Percentiles rank a stretch among this genome's conserved stretches.
Evolutionary conservation across 2,329 filamentous ascomycete genomes (phyloP).

Genomic region (Arthrinium puccinioides): DNA sequence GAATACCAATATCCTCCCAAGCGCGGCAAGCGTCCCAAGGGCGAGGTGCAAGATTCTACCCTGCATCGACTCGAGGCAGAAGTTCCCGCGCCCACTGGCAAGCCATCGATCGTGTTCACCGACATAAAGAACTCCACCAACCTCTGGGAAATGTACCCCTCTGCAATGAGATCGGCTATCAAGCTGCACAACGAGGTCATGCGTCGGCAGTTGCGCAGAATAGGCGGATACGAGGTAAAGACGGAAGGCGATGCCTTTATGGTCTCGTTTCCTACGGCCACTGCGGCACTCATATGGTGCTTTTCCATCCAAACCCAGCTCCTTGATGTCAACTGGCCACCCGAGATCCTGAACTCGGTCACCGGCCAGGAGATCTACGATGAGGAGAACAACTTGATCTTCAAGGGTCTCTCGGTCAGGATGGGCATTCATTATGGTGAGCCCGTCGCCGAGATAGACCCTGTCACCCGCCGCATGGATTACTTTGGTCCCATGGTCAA

Average conservation of each 20-base stretch:
- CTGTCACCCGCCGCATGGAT: slow-evolving; percentile 96
- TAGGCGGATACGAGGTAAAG: slow-evolving; percentile 97
- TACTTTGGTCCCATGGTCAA: slow-evolving; percentile 99
- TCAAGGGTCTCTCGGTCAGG: slow-evolving; percentile 86
- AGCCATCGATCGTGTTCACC: slow-evolving; percentile 91
- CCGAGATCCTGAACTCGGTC: slow-evolving; percentile 81
- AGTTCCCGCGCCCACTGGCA: slow-evolving; percentile 83
- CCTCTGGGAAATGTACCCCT: slow-evolving; percentile 91
- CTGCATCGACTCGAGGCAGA: slow-evolving; percentile 82
- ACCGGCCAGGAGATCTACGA: slow-evolving; percentile 79
- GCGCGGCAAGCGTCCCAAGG: slow-evolving; percentile 56
- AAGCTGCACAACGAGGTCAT: slow-evolving; percentile 97
- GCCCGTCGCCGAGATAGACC: slow-evolving; percentile 91
- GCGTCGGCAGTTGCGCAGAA: slow-evolving; percentile 83
- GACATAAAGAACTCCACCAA: slow-evolving; percentile 98
- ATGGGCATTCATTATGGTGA: slow-evolving; percentile 98
- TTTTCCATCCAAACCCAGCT: slow-evolving; percentile 89
- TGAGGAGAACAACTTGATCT: slow-evolving; percentile 81
- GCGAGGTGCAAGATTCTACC: slow-evolving; percentile 71
- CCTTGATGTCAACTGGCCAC: slow-evolving; percentile 85
- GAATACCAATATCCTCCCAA: slow-evolving; percentile 58
- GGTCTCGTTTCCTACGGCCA: slow-evolving; percentile 96
- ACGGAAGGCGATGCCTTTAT: slow-evolving; percentile 99
- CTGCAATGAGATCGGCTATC: slow-evolving; percentile 93
- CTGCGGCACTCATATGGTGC: slow-evolving; percentile 89